Evolutionary conservation across 176 grass and related monocot species (phyloP).

Genomic region (Thinopyrum elongatum): DNA sequence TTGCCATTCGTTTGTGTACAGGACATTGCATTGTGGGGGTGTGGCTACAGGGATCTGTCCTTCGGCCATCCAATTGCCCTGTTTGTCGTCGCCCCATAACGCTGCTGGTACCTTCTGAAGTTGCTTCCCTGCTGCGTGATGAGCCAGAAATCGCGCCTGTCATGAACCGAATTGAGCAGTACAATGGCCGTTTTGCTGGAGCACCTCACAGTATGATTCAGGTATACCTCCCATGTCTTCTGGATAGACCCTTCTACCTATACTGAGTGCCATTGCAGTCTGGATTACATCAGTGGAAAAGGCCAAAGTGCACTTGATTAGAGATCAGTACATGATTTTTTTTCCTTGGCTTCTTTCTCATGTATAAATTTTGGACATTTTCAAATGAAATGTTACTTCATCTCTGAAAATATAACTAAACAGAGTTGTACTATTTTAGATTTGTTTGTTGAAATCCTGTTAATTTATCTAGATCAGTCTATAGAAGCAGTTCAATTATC

Average conservation of each 20-base stretch:
- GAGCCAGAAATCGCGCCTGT: conserved; percentile 12
- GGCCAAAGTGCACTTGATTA: background rate
- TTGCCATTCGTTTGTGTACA: background rate
- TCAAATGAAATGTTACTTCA: background rate
- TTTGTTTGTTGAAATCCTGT: conserved; percentile 4
- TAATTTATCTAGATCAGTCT: background rate
- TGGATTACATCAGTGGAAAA: background rate
- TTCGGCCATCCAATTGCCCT: conserved; percentile 24
- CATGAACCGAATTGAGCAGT: background rate
- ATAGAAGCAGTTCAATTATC: background rate
- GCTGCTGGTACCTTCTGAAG: conserved; percentile 34
- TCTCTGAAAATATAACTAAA: background rate
- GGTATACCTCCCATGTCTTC: conserved; percentile 9
- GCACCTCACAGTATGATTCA: conserved; percentile 24
- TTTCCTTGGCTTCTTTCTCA: background rate
- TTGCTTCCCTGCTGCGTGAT: conserved; percentile 14
- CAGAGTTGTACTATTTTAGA: background rate
- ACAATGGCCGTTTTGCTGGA: conserved; percentile 37
- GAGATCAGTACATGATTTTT: background rate
- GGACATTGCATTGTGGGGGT: conserved; percentile 42
- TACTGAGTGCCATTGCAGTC: background rate
- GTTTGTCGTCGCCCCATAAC: conserved; percentile 31
- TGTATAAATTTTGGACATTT: background rate
- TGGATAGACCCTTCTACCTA: background rate
- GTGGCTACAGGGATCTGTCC: conserved; percentile 31